Percentiles rank a stretch among this genome's conserved stretches.
These are phyloP conservation scores for Gryganskiella cystojenkinii DNA, from an alignment of 192 early-diverging fungal genomes.

Conservation along the genomic window DNA sequence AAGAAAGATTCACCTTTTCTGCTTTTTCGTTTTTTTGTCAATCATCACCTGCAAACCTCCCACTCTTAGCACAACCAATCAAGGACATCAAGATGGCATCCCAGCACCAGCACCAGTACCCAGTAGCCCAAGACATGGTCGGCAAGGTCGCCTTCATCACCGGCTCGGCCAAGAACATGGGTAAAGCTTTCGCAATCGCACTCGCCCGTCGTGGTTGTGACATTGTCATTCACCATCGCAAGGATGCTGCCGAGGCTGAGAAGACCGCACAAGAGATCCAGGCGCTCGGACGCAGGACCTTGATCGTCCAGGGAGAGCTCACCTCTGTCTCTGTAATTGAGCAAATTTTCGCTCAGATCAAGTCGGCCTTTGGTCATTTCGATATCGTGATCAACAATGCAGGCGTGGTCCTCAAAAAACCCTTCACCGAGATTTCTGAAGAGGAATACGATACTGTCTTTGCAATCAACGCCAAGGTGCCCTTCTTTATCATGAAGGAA, in stretches of 20 bases:
- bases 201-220: constrained; percentile 47
- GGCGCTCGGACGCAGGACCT: constrained; percentile 33
- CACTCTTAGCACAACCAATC: no score
- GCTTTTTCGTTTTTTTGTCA: no score
- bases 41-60: no score
- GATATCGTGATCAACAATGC: constrained; percentile 58
- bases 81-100: no score
- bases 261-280: constrained; percentile 30
- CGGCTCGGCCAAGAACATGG: constrained; percentile 53
- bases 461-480: constrained; percentile 52
- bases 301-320: constrained; percentile 49
- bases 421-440: constrained; percentile 38
- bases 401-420: constrained; percentile 39
- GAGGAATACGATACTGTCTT: constrained; percentile 51
- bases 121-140: constrained; percentile 19
- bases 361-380: constrained; percentile 30
- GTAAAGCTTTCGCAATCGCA: constrained; percentile 33
- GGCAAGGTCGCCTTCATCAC: constrained; percentile 59
- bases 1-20: no score
- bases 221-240: constrained; percentile 53
- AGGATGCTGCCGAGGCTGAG: constrained; percentile 32
- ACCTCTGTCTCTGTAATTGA: constrained; percentile 32
- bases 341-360: constrained; percentile 41
- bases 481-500: constrained; percentile 53
- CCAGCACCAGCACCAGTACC: background rate